Conservation (phyloP, 441 rosid species). For the Populus tomentosa region DNA sequence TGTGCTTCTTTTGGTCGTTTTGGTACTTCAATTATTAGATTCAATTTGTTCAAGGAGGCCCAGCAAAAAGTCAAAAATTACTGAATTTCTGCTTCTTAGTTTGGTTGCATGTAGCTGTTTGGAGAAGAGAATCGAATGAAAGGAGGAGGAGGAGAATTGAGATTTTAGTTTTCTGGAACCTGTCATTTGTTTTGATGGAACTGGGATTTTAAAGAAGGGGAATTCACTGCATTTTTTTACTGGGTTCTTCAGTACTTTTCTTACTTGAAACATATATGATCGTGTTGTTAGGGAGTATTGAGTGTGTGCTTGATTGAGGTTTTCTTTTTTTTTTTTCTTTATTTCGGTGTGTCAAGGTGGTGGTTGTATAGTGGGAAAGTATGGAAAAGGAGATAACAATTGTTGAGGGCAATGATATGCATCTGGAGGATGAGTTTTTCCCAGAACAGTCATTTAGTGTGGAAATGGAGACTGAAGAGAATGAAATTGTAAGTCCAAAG, state of each 20-base stretch:
- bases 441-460: constrained; percentile 32
- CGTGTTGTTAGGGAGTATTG: constrained; percentile 20
- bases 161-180: neutral
- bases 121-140: constrained; percentile 12
- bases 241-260: constrained; percentile 9
- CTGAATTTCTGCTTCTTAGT: neutral
- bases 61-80: too few relatives aligned
- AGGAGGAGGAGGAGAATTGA: too few relatives aligned
- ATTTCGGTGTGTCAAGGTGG: constrained; percentile 8
- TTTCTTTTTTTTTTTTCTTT: neutral
- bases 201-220: constrained; percentile 14
- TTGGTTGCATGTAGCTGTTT: constrained; percentile 16
- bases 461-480: constrained; percentile 54
- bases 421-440: constrained; percentile 32
- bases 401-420: constrained; percentile 32
- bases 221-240: neutral
- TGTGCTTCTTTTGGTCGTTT: constrained; percentile 21
- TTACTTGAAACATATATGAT: constrained; percentile 9
- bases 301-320: constrained; percentile 17
- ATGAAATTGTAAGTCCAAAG: constrained; percentile 30
- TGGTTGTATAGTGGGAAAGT: constrained; percentile 14
- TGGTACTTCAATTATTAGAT: constrained; percentile 13
- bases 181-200: constrained; percentile 19
- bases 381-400: constrained; percentile 48
- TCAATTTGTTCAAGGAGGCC: constrained; percentile 18